Evolutionary conservation across 352 stramenopile species (phyloP).

Genomic region (Pythium sp.): DNA sequence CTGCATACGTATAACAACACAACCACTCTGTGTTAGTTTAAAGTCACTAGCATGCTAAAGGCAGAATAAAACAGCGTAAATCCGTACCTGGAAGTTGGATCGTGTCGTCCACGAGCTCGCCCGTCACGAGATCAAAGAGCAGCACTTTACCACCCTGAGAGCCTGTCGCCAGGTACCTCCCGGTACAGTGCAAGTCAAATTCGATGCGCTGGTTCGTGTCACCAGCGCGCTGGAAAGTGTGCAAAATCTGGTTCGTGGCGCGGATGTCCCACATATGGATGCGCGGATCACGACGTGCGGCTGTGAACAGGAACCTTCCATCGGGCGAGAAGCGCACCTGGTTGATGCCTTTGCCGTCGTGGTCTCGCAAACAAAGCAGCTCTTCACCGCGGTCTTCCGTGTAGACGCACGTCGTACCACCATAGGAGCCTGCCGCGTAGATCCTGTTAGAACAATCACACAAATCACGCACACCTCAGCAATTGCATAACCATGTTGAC

Average conservation of each 20-base stretch:
- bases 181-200: conserved; percentile 72
- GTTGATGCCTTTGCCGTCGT: conserved; percentile 77
- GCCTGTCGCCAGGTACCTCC: conserved; percentile 60
- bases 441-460: conserved; percentile 23
- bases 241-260: conserved; percentile 56
- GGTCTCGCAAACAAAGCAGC: conserved; percentile 54
- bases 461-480: background rate
- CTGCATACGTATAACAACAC: conserved; percentile 5
- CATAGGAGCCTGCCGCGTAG: conserved; percentile 85
- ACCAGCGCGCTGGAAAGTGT: conserved; percentile 52
- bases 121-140: conserved; percentile 58
- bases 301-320: conserved; percentile 72
- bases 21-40: background rate
- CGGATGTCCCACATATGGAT: conserved; percentile 90
- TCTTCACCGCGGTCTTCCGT: conserved; percentile 72
- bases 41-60: no score
- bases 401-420: conserved; percentile 81
- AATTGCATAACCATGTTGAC: background rate
- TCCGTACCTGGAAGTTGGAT: conserved; percentile 25
- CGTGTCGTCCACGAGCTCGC: conserved; percentile 43
- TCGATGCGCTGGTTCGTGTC: conserved; percentile 77
- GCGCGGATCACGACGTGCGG: conserved; percentile 54
- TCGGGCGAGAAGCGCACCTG: conserved; percentile 79
- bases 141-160: conserved; percentile 47
- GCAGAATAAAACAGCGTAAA: no score